Conservation (phyloP, 352 stramenopile species). For the Pythium folliculosum region DNA sequence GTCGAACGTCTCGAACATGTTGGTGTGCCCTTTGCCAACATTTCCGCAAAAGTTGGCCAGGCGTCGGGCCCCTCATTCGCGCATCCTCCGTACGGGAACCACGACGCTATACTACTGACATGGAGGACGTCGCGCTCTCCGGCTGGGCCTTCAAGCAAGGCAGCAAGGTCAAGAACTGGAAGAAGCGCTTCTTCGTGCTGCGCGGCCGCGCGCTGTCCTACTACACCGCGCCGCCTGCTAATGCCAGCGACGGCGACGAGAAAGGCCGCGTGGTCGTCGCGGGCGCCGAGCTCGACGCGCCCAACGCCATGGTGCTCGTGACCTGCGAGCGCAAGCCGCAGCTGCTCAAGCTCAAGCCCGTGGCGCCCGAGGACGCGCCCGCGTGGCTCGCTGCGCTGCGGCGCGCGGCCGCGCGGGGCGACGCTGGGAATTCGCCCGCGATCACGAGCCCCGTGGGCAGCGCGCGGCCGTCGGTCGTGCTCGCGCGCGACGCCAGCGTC, state of each 20-base stretch:
- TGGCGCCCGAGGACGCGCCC: slow-evolving; percentile 51
- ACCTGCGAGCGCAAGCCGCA: slow-evolving; percentile 51
- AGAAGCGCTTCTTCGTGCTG: slow-evolving; percentile 75
- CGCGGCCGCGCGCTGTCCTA: slow-evolving; percentile 55
- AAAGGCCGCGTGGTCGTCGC: slow-evolving; percentile 61
- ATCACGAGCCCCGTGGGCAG: not conserved
- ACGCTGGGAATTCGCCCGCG: not conserved
- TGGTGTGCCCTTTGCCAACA: not conserved
- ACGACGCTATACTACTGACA: not conserved
- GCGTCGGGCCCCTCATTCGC: not conserved
- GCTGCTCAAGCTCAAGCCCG: slow-evolving; percentile 67
- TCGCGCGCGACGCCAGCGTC: not conserved
- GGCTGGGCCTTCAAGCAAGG: slow-evolving; percentile 76
- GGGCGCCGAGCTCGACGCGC: slow-evolving; percentile 49
- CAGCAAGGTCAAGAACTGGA: slow-evolving; percentile 72
- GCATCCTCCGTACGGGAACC: too few species aligned
- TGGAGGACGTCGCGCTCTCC: slow-evolving; percentile 34
- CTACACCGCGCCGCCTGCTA: slow-evolving; percentile 44
- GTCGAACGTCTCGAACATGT: too few species aligned
- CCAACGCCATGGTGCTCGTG: slow-evolving; percentile 45
- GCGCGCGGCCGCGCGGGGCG: slow-evolving; percentile 26
- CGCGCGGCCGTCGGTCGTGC: not conserved
- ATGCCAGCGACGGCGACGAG: slow-evolving; percentile 32
- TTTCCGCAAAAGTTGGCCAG: not conserved
- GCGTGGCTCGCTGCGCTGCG: slow-evolving; percentile 53